These are phyloP conservation scores for Zasmidium angulare DNA, from an alignment of 2,329 filamentous ascomycete genomes.

Conservation along the genomic window DNA sequence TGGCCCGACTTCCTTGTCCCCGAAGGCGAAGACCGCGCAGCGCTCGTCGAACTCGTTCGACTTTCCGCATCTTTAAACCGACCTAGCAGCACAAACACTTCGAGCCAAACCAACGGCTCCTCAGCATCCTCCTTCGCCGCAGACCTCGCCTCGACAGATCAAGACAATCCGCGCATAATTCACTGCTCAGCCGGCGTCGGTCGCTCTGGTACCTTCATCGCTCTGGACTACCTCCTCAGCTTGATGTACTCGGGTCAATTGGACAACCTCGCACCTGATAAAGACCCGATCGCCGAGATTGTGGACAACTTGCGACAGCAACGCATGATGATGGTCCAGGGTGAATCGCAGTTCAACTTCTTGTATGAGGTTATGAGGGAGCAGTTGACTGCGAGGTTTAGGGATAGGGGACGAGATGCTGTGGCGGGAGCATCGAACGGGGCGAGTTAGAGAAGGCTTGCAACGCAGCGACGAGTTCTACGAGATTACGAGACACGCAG, in stretches of 20 bases:
- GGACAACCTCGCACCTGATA: slow-evolving; percentile 44
- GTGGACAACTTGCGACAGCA: slow-evolving; percentile 83
- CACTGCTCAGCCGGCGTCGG: slow-evolving; percentile 84
- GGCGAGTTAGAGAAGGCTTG: background rate
- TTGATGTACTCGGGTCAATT: slow-evolving; percentile 77
- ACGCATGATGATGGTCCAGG: slow-evolving; percentile 93
- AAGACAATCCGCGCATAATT: slow-evolving; percentile 68
- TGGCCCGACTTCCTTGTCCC: slow-evolving; percentile 94
- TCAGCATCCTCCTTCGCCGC: slow-evolving; percentile 23
- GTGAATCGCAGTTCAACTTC: slow-evolving; percentile 78
- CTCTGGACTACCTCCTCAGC: slow-evolving; percentile 84
- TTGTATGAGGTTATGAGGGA: slow-evolving; percentile 83
- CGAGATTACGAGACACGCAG: background rate
- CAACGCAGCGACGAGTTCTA: background rate
- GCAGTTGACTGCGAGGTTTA: slow-evolving; percentile 44
- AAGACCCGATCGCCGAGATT: slow-evolving; percentile 72
- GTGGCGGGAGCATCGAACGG: slow-evolving; percentile 5
- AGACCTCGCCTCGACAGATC: slow-evolving; percentile 27
- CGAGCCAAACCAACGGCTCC: slow-evolving; percentile 16
- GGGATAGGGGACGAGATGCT: background rate
- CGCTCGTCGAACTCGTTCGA: slow-evolving; percentile 68
- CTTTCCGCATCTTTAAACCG: slow-evolving; percentile 61
- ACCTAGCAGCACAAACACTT: slow-evolving; percentile 23
- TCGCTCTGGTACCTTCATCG: slow-evolving; percentile 91
- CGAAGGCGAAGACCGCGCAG: slow-evolving; percentile 63